A percentile compares a stretch with the other conserved stretches of the same genome.
These are phyloP conservation scores for Ocimum tenuiflorum DNA, from an alignment of 257 asterid genomes.

Conservation along the genomic window DNA sequence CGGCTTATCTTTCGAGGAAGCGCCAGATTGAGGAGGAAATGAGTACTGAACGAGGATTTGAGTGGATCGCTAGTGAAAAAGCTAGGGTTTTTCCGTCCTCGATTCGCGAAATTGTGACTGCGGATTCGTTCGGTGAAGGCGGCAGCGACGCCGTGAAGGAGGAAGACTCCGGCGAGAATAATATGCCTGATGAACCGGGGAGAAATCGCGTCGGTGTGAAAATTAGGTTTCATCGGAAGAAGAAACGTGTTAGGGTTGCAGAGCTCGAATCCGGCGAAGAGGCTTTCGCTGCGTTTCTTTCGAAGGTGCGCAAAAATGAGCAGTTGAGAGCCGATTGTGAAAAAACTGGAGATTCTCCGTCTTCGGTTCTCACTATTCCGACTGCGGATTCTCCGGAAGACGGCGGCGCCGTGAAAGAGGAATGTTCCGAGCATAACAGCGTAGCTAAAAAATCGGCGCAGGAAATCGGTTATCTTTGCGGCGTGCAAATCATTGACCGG, in stretches of 20 bases:
- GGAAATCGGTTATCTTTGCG: constrained; percentile 20
- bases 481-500: constrained; percentile 25
- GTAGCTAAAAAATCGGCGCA: not conserved
- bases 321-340: not conserved
- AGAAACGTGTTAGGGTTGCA: not conserved
- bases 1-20: constrained; percentile 28
- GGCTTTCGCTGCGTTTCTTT: no score
- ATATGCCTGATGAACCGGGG: not conserved
- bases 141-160: not conserved
- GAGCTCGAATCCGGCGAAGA: no score
- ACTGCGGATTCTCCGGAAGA: constrained; percentile 14
- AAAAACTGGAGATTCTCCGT: constrained; percentile 20
- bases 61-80: constrained; percentile 11
- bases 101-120: constrained; percentile 17
- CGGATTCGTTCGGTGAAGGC: constrained; percentile 4
- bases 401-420: constrained; percentile 18
- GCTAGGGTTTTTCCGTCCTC: constrained; percentile 24
- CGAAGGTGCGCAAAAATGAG: no score
- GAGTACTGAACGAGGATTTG: not conserved
- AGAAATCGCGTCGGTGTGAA: not conserved
- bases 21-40: constrained; percentile 18
- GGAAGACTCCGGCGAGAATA: constrained; percentile 7
- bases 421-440: not conserved
- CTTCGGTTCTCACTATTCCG: constrained; percentile 23
- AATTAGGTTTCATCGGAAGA: not conserved